Evolutionary conservation across 1,139 yeast species (phyloP).

Genomic region (Hansenula sp.): DNA sequence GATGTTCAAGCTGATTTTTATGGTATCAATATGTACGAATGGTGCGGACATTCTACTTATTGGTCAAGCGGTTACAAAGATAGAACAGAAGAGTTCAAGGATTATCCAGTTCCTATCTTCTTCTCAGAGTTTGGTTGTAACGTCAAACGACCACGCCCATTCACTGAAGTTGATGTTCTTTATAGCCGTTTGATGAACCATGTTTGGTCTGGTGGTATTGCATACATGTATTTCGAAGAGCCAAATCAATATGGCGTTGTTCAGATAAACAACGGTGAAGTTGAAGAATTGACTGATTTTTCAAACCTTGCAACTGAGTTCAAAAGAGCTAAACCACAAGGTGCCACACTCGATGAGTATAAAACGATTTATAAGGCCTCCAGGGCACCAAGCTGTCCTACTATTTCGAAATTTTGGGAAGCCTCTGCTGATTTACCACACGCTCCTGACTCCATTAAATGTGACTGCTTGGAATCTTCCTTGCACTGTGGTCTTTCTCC

Average conservation of each 20-base stretch:
- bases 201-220: constrained; percentile 92
- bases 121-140: constrained; percentile 66
- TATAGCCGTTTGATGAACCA: constrained; percentile 63
- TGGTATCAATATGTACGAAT: constrained; percentile 61
- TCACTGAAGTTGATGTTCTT: constrained; percentile 64
- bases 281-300: constrained; percentile 42
- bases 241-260: constrained; percentile 80
- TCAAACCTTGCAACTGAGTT: constrained; percentile 29
- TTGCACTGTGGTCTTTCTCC: constrained; percentile 47
- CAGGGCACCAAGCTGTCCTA: constrained; percentile 26
- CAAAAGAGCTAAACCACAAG: constrained; percentile 31
- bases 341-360: constrained; percentile 22
- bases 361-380: not conserved
- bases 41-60: constrained; percentile 64
- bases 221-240: constrained; percentile 86
- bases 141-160: constrained; percentile 48
- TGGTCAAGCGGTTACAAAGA: constrained; percentile 54
- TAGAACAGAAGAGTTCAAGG: constrained; percentile 43
- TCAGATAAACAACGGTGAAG: constrained; percentile 42
- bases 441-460: constrained; percentile 49
- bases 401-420: constrained; percentile 32
- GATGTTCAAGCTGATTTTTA: constrained; percentile 44
- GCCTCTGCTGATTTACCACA: constrained; percentile 46
- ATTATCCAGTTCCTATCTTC: constrained; percentile 51
- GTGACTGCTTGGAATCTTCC: constrained; percentile 51